Conservation (phyloP, 176 grass and related monocot species). For the Oryza meridionalis region DNA sequence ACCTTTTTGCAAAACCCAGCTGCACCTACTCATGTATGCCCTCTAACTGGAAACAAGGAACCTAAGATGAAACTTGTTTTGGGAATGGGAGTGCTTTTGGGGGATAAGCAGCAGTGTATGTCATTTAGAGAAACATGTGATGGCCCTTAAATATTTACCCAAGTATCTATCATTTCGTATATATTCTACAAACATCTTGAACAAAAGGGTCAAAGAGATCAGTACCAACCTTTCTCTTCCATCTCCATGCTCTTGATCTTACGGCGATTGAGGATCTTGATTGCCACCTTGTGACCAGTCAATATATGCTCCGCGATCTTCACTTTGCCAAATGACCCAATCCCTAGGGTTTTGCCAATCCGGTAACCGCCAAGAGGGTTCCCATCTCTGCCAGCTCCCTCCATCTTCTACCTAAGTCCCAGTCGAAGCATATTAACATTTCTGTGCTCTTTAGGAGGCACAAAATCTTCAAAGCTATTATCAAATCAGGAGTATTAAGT, state of each 20-base stretch:
- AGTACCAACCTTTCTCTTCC: constrained; percentile 84
- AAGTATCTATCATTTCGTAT: too few relatives aligned
- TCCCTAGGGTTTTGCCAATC: constrained; percentile 83
- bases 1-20: background rate
- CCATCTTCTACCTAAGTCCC: constrained; percentile 55
- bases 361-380: constrained; percentile 64
- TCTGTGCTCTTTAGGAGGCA: background rate
- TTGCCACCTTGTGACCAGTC: constrained; percentile 80
- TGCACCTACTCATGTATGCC: background rate
- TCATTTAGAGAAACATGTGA: background rate
- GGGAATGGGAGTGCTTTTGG: background rate
- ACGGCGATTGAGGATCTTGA: constrained; percentile 85
- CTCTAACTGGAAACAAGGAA: background rate
- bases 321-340: constrained; percentile 84
- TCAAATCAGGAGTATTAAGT: background rate
- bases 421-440: background rate
- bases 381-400: constrained; percentile 54
- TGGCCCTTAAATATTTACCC: background rate
- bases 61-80: background rate
- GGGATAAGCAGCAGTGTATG: background rate
- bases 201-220: background rate
- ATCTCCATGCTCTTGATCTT: constrained; percentile 86
- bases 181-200: background rate
- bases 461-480: background rate
- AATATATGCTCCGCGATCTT: constrained; percentile 86